These are phyloP conservation scores for Aspergillus novoparasiticus DNA, from an alignment of 2,329 filamentous ascomycete genomes.

Conservation along the genomic window DNA sequence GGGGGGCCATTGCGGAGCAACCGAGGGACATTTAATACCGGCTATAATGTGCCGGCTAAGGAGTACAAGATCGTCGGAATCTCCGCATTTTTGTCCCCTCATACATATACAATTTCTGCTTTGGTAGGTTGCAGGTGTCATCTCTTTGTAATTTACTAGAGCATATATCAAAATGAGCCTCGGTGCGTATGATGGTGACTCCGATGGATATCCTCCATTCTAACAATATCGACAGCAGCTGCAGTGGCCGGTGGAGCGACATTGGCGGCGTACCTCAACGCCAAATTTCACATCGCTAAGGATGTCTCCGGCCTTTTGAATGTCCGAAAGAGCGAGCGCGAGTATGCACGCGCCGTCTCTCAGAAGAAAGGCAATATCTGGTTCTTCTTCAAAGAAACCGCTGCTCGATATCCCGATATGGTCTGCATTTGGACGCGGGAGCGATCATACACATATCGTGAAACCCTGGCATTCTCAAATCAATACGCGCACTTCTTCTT, in stretches of 20 bases:
- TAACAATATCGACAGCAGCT: slow-evolving; percentile 15
- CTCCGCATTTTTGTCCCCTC: not conserved
- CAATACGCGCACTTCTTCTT: slow-evolving; percentile 67
- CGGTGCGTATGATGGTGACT: not conserved
- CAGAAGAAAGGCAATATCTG: slow-evolving; percentile 62
- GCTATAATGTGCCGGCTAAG: not conserved
- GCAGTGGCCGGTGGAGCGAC: slow-evolving; percentile 31
- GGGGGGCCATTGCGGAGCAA: not conserved
- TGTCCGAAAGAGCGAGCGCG: slow-evolving; percentile 46
- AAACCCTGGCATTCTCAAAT: slow-evolving; percentile 58
- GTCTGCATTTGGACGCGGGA: slow-evolving; percentile 69
- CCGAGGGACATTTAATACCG: not conserved
- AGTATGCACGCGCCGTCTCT: slow-evolving; percentile 51
- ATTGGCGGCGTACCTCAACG: slow-evolving; percentile 52
- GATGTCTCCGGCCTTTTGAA: slow-evolving; percentile 58
- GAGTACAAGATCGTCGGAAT: not conserved
- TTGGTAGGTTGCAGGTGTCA: not conserved
- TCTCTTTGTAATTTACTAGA: not conserved
- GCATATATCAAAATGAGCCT: not conserved
- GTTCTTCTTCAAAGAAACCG: slow-evolving; percentile 65
- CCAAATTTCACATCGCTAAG: slow-evolving; percentile 67
- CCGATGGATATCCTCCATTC: not conserved
- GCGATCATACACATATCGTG: slow-evolving; percentile 61
- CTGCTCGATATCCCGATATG: slow-evolving; percentile 53
- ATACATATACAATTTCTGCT: not conserved